These are phyloP conservation scores for Trypanosoma theileri DNA, from an alignment of 208 protist species.

Conservation along the genomic window DNA sequence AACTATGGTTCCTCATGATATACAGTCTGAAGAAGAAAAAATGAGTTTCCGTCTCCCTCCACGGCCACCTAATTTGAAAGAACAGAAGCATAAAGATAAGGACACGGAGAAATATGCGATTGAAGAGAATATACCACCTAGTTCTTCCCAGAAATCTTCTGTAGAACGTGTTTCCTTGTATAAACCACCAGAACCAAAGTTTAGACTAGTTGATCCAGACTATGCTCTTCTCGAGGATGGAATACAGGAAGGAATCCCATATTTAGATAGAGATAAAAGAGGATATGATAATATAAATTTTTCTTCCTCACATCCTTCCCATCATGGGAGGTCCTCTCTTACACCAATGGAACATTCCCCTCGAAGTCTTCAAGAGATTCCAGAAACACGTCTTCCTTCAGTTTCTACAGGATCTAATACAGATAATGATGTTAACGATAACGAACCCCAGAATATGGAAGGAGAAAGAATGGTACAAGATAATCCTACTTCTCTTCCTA, in stretches of 20 bases:
- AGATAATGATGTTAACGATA: no score
- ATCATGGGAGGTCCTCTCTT: background rate
- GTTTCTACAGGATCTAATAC: background rate
- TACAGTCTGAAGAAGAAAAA: no score
- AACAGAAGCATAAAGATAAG: background rate
- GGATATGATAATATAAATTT: background rate
- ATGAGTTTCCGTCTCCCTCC: no score
- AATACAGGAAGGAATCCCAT: background rate
- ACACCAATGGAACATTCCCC: background rate
- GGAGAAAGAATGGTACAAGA: no score
- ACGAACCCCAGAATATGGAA: no score
- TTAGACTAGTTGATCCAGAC: background rate
- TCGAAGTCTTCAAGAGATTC: background rate
- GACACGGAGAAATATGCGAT: background rate
- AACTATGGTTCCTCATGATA: no score
- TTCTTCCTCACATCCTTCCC: background rate
- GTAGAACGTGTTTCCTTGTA: background rate
- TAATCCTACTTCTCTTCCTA: no score
- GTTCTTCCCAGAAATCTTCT: background rate
- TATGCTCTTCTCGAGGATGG: background rate
- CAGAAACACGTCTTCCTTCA: constrained; percentile 6
- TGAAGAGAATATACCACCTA: background rate
- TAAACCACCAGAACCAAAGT: background rate
- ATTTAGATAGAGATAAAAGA: background rate
- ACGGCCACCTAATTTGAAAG: no score